Conservation (phyloP, 2,329 filamentous ascomycete species). For the Fusarium tanahbumbuense region DNA sequence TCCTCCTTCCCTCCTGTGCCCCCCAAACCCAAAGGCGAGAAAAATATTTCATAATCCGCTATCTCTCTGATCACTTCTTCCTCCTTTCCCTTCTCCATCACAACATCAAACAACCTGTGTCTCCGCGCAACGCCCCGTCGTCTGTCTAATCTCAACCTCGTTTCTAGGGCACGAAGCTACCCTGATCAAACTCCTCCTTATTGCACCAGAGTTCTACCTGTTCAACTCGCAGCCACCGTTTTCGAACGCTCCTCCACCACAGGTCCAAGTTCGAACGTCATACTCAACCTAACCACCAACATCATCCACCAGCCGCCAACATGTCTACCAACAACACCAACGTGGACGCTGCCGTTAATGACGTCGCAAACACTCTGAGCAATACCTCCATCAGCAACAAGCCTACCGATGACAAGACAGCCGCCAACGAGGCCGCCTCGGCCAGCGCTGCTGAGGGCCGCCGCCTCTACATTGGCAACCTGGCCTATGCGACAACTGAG, state of each 20-base stretch:
- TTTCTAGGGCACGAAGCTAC: constrained; percentile 92
- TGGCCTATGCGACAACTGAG: constrained; percentile 99
- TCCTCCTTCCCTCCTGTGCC: constrained; percentile 39
- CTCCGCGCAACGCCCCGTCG: constrained; percentile 61
- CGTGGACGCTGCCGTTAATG: constrained; percentile 76
- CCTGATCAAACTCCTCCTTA: constrained; percentile 69
- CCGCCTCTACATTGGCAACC: constrained; percentile 99
- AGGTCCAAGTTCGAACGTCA: constrained; percentile 57
- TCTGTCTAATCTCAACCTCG: constrained; percentile 57
- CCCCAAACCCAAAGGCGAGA: constrained; percentile 45
- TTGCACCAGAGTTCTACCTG: constrained; percentile 77
- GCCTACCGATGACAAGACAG: constrained; percentile 65
- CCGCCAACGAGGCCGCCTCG: constrained; percentile 89
- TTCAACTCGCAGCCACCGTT: constrained; percentile 53
- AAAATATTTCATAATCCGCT: constrained; percentile 58
- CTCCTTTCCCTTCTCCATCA: constrained; percentile 54
- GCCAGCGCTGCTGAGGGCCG: constrained; percentile 98
- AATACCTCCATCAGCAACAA: constrained; percentile 73
- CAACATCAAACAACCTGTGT: constrained; percentile 59
- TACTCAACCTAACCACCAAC: constrained; percentile 59
- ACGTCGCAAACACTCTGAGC: constrained; percentile 79
- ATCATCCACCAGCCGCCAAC: constrained; percentile 63
- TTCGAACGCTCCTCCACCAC: constrained; percentile 59
- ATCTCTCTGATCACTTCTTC: constrained; percentile 45
- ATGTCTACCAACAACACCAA: constrained; percentile 76